Evolutionary conservation across 2,329 filamentous ascomycete genomes (phyloP).

Genomic region (Fusarium praegraminearum): DNA sequence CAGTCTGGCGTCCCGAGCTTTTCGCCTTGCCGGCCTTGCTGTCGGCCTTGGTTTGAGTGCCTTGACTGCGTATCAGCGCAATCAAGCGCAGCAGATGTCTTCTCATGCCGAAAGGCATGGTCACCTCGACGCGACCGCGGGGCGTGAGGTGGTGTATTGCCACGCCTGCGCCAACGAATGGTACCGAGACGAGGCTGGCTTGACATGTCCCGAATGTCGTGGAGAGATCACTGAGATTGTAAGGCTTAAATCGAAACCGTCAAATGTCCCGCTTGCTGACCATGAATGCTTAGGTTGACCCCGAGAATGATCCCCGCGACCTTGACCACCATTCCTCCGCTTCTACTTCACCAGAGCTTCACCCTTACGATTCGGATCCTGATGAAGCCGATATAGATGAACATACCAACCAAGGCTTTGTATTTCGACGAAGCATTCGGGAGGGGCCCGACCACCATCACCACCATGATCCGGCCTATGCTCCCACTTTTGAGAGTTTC

Average conservation of each 20-base stretch:
- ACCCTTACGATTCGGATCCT: constrained; percentile 62
- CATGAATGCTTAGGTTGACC: constrained; percentile 58
- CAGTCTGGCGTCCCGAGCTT: constrained; percentile 68
- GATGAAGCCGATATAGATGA: constrained; percentile 71
- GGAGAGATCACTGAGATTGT: constrained; percentile 90
- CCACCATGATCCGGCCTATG: constrained; percentile 51
- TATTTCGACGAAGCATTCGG: constrained; percentile 54
- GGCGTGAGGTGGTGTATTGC: constrained; percentile 84
- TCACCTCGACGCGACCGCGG: constrained; percentile 63
- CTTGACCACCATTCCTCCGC: constrained; percentile 47
- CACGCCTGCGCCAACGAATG: constrained; percentile 85
- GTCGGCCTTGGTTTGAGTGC: constrained; percentile 70
- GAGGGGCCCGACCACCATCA: constrained; percentile 41
- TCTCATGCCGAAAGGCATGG: constrained; percentile 45
- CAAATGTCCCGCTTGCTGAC: constrained; percentile 25
- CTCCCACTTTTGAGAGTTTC: constrained; percentile 58
- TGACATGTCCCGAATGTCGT: constrained; percentile 81
- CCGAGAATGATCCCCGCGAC: constrained; percentile 72
- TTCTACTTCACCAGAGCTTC: constrained; percentile 49
- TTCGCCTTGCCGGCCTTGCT: constrained; percentile 67
- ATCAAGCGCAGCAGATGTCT: constrained; percentile 58
- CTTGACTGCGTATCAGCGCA: constrained; percentile 65
- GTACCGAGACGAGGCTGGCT: constrained; percentile 75
- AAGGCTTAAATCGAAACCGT: constrained; percentile 52
- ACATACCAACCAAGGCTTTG: constrained; percentile 59